Conservation (phyloP, 2,329 filamentous ascomycete genomes). For the Corinectria fuckeliana region DNA sequence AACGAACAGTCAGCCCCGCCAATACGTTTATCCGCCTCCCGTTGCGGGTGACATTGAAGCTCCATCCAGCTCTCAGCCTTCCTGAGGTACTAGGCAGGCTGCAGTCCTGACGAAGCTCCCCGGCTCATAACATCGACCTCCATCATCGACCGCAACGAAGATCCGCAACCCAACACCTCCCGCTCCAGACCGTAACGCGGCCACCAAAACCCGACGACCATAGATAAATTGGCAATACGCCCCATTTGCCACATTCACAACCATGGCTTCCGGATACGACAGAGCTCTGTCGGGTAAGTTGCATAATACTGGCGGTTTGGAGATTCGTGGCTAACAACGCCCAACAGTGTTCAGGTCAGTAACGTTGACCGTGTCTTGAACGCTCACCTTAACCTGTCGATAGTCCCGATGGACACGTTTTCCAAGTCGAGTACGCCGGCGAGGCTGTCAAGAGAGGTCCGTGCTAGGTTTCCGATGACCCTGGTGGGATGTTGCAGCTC, state of each 20-base stretch:
- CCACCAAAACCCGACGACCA: neutral
- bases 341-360: conserved; percentile 81
- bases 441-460: conserved; percentile 98
- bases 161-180: conserved; percentile 23
- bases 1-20: conserved; percentile 25
- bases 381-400: conserved; percentile 50
- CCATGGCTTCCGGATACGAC: conserved; percentile 95
- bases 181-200: conserved; percentile 9
- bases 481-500: conserved; percentile 18
- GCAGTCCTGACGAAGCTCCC: conserved; percentile 50
- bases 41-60: conserved; percentile 31
- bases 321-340: conserved; percentile 53
- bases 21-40: conserved; percentile 40
- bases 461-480: conserved; percentile 26
- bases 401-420: conserved; percentile 98
- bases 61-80: conserved; percentile 41
- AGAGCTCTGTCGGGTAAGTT: conserved; percentile 94
- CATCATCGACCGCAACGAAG: conserved; percentile 26
- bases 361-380: conserved; percentile 14
- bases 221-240: conserved; percentile 4
- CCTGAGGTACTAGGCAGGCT: conserved; percentile 43
- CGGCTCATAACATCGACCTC: conserved; percentile 34
- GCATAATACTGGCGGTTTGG: conserved; percentile 31
- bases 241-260: conserved; percentile 18
- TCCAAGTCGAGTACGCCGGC: conserved; percentile 99